Evolutionary conservation across 495 filamentous ascomycete species (phyloP).

Genomic region (Xylaria flabelliformis): DNA sequence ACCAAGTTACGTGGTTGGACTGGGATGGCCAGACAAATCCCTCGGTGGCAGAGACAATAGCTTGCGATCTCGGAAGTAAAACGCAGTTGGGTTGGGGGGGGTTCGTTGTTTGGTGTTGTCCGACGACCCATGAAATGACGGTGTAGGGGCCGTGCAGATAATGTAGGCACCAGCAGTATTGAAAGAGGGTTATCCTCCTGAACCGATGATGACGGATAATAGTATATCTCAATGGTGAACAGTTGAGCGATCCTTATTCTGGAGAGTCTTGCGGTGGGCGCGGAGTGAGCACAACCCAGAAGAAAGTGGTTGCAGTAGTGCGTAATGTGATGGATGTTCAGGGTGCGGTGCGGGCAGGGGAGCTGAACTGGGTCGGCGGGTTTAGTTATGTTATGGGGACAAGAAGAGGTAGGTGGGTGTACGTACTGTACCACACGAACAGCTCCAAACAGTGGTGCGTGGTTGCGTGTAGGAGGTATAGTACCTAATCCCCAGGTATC

Average conservation of each 20-base stretch:
- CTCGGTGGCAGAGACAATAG: neutral
- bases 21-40: neutral
- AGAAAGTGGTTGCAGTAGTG: conserved; percentile 28
- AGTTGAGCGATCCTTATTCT: conserved; percentile 14
- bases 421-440: neutral
- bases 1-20: conserved; percentile 19
- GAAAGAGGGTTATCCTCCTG: neutral
- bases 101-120: neutral
- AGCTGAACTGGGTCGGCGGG: neutral
- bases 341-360: conserved; percentile 14
- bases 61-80: conserved; percentile 17
- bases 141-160: conserved; percentile 6
- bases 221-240: neutral
- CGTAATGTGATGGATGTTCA: conserved; percentile 12
- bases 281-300: neutral
- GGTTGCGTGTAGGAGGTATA: neutral
- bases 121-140: conserved; percentile 8
- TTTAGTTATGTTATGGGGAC: neutral
- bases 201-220: neutral
- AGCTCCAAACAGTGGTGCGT: neutral
- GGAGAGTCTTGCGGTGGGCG: conserved; percentile 8
- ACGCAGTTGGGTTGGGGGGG: neutral
- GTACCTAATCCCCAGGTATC: conserved; percentile 9
- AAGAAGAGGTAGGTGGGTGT: neutral
- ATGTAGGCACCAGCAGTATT: neutral